These are phyloP conservation scores for Waltergamsia citrina DNA, from an alignment of 2,329 filamentous ascomycete genomes.

Conservation along the genomic window DNA sequence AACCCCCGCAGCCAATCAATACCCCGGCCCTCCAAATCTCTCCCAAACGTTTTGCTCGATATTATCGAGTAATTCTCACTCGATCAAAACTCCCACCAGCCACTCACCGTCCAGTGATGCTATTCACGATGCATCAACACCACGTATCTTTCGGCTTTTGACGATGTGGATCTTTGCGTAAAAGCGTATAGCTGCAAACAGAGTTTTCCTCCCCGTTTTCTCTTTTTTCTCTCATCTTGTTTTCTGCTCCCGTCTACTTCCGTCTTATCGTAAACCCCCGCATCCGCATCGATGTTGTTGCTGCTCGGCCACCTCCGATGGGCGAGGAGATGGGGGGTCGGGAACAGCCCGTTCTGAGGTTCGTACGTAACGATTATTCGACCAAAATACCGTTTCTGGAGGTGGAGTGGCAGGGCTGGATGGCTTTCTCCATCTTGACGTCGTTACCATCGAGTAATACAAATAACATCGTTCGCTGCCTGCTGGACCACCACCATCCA, in stretches of 20 bases:
- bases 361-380: constrained; percentile 2
- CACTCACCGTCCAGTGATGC: not conserved
- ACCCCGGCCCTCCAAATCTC: not conserved
- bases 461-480: too few relatives aligned
- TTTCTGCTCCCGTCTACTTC: not conserved
- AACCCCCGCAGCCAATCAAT: not conserved
- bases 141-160: not conserved
- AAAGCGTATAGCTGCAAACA: too few relatives aligned
- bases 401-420: too few relatives aligned
- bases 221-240: not conserved
- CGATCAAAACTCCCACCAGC: not conserved
- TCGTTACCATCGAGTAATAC: too few relatives aligned
- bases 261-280: too few relatives aligned
- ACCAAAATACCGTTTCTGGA: constrained; percentile 1
- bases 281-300: too few relatives aligned
- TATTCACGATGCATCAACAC: too few relatives aligned
- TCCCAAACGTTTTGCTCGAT: constrained; percentile 1
- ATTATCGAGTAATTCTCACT: constrained; percentile 2
- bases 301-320: constrained; percentile 1
- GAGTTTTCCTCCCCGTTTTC: not conserved
- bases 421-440: too few relatives aligned
- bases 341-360: too few relatives aligned
- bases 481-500: too few relatives aligned
- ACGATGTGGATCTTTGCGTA: not conserved
- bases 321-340: too few relatives aligned